phyloP scores from a whole-genome alignment of 192 early-diverging fungal species.

The Umbelopsis vinacea region DNA sequence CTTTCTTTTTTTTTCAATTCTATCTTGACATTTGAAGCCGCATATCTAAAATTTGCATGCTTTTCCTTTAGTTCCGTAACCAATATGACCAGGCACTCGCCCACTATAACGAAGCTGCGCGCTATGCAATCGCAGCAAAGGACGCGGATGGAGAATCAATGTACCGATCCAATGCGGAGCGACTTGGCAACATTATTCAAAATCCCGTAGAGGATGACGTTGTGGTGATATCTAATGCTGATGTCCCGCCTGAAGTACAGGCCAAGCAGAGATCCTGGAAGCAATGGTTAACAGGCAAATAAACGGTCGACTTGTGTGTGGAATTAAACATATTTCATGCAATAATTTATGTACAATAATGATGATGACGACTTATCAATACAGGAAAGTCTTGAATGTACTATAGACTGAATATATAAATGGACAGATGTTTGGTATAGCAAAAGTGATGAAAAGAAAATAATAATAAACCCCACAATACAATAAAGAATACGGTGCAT shows the following conservation, averaged over 20 bases:
- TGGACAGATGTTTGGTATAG: background rate
- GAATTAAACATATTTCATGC: conserved; percentile 8
- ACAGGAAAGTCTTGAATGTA: conserved; percentile 7
- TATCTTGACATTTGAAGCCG: too few species aligned
- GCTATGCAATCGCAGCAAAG: conserved; percentile 37
- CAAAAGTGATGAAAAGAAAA: background rate
- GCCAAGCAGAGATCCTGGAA: conserved; percentile 4
- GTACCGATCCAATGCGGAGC: conserved; percentile 24
- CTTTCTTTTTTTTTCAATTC: background rate
- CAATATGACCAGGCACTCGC: conserved; percentile 42
- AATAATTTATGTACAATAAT: conserved; percentile 24
- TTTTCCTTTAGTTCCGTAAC: conserved; percentile 46
- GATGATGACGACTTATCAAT: conserved; percentile 8
- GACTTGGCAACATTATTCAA: background rate
- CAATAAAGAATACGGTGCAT: background rate
- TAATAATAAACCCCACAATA: background rate
- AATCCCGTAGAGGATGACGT: background rate
- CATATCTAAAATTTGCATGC: background rate
- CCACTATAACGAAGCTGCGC: conserved; percentile 46
- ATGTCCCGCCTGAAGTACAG: background rate
- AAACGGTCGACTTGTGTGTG: background rate
- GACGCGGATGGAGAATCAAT: conserved; percentile 40
- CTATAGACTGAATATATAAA: conserved; percentile 15
- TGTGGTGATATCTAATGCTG: background rate
- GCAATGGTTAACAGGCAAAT: conserved; percentile 18